These are phyloP conservation scores for Neurospora cerealis DNA, from an alignment of 495 filamentous ascomycete species.

Conservation along the genomic window DNA sequence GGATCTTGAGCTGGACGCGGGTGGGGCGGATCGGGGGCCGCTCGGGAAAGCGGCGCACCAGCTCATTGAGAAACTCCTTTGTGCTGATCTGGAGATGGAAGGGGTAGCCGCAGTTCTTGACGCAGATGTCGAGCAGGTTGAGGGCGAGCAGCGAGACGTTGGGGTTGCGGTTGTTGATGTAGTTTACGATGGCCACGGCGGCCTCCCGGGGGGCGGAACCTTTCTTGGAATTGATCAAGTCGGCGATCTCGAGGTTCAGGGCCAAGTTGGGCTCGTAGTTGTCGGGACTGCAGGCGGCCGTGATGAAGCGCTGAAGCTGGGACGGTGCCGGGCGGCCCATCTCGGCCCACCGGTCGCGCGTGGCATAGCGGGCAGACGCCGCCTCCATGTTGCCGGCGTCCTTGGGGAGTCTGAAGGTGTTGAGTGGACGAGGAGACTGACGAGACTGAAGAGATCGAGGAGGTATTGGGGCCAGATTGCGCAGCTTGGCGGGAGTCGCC, in stretches of 20 bases:
- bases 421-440: background rate
- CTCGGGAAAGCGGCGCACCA: slow-evolving; percentile 92
- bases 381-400: slow-evolving; percentile 60
- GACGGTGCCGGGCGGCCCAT: slow-evolving; percentile 70
- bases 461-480: background rate
- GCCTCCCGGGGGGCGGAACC: slow-evolving; percentile 95
- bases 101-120: slow-evolving; percentile 99
- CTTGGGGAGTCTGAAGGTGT: background rate
- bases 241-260: slow-evolving; percentile 89
- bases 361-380: slow-evolving; percentile 86
- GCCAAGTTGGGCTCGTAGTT: slow-evolving; percentile 98
- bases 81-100: slow-evolving; percentile 98
- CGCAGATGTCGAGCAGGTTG: slow-evolving; percentile 91
- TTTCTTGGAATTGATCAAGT: slow-evolving; percentile 96
- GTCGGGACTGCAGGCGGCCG: slow-evolving; percentile 86
- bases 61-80: slow-evolving; percentile 97
- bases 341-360: slow-evolving; percentile 87
- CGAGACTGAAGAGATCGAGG: background rate
- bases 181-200: slow-evolving; percentile 84
- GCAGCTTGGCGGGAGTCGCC: background rate
- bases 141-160: slow-evolving; percentile 89
- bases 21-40: slow-evolving; percentile 77
- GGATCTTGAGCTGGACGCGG: slow-evolving; percentile 79
- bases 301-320: slow-evolving; percentile 88
- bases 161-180: slow-evolving; percentile 91